Evolutionary conservation across 768 basidiomycete species (phyloP).

Genomic region (Lentinula boryana): DNA sequence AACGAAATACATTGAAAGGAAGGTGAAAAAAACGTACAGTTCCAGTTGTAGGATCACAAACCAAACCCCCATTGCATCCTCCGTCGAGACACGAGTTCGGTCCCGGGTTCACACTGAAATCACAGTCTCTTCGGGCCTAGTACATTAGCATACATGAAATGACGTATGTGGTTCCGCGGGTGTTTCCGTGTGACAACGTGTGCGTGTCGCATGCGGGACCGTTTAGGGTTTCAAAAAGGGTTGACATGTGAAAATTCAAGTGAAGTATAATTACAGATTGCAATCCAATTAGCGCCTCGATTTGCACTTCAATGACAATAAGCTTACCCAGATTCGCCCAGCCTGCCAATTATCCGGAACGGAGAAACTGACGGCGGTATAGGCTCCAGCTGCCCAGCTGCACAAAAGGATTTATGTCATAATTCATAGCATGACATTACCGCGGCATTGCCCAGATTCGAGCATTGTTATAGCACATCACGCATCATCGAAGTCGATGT

Average conservation of each 20-base stretch:
- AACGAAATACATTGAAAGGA: not conserved
- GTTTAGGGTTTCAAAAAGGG: no score
- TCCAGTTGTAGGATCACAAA: conserved; percentile 46
- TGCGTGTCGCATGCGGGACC: no score
- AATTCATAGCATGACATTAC: not conserved
- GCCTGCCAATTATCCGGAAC: conserved; percentile 49
- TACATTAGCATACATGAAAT: no score
- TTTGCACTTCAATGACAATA: not conserved
- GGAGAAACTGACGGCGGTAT: conserved; percentile 25
- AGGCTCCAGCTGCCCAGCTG: conserved; percentile 16
- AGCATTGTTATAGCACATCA: no score
- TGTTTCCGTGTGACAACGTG: no score
- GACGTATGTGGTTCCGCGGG: no score
- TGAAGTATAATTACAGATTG: not conserved
- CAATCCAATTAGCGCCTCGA: no score
- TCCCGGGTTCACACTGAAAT: conserved; percentile 47
- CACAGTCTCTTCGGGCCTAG: conserved; percentile 58
- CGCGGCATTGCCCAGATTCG: no score
- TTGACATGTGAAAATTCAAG: no score
- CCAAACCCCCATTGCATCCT: conserved; percentile 61
- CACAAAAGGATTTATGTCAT: not conserved
- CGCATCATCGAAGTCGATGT: no score
- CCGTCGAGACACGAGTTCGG: conserved; percentile 61
- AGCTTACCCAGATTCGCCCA: conserved; percentile 30
- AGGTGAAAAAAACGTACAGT: conserved; percentile 27